phyloP scores from a whole-genome alignment of 208 protist species.

The Trypanosoma theileri region DNA sequence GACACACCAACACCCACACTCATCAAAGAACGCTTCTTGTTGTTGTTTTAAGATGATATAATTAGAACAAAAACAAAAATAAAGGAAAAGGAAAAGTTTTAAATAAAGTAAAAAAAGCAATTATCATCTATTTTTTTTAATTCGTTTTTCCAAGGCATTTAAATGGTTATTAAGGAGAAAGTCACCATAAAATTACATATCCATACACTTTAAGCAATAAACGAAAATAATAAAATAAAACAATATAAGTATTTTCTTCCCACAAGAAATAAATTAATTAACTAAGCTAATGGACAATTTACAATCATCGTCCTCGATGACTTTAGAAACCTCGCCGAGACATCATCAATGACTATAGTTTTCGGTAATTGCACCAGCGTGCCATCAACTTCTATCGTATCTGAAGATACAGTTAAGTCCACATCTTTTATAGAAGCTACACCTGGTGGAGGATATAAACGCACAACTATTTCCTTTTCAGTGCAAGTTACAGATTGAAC shows the following conservation, averaged over 20 bases:
- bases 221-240: slow-evolving; percentile 2
- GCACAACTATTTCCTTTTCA: slow-evolving; percentile 27
- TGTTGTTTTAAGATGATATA: slow-evolving; percentile 7
- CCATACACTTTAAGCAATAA: neutral
- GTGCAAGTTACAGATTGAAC: slow-evolving; percentile 17
- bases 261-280: neutral
- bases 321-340: slow-evolving; percentile 65
- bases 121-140: neutral
- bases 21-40: slow-evolving; percentile 11
- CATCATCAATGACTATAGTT: slow-evolving; percentile 38
- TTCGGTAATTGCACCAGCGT: slow-evolving; percentile 37
- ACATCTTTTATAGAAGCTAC: slow-evolving; percentile 57
- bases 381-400: slow-evolving; percentile 54
- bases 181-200: neutral
- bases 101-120: neutral
- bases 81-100: neutral
- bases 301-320: slow-evolving; percentile 43
- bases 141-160: neutral
- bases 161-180: neutral
- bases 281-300: slow-evolving; percentile 37
- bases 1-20: slow-evolving; percentile 3
- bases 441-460: slow-evolving; percentile 33
- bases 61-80: slow-evolving; percentile 23
- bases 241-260: neutral
- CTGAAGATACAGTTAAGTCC: slow-evolving; percentile 38